A percentile compares a stretch with the other conserved stretches of the same genome.
phyloP scores from a whole-genome alignment of 2,329 filamentous ascomycete genomes.

The Pyrenophora seminiperda region DNA sequence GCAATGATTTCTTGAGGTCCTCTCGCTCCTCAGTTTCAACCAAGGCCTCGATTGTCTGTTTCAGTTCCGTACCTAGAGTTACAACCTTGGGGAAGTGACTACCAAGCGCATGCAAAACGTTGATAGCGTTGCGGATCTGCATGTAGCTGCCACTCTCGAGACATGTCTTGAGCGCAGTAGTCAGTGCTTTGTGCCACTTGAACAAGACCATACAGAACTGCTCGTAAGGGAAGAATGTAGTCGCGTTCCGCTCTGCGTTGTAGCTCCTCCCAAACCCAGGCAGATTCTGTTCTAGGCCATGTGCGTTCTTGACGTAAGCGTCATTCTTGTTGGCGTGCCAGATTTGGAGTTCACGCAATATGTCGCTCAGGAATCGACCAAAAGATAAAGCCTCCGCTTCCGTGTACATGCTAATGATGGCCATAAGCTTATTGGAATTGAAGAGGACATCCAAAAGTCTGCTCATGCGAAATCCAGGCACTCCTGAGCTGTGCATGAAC shows the following conservation, averaged over 20 bases:
- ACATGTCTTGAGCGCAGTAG: slow-evolving; percentile 78
- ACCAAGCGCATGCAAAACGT: slow-evolving; percentile 78
- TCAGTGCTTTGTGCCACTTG: slow-evolving; percentile 87
- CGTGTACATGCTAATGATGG: slow-evolving; percentile 86
- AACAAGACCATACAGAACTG: slow-evolving; percentile 84
- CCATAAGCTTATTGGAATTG: slow-evolving; percentile 76
- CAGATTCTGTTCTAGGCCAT: slow-evolving; percentile 67
- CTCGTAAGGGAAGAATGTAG: slow-evolving; percentile 77
- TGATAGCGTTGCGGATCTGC: slow-evolving; percentile 96
- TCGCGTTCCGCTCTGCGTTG: slow-evolving; percentile 71
- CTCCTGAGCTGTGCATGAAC: slow-evolving; percentile 81
- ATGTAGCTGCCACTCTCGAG: slow-evolving; percentile 88
- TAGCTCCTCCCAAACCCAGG: slow-evolving; percentile 80
- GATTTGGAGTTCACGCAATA: slow-evolving; percentile 75
- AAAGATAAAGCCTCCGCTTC: slow-evolving; percentile 90
- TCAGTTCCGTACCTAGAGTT: slow-evolving; percentile 76
- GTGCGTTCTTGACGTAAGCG: slow-evolving; percentile 80
- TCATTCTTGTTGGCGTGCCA: slow-evolving; percentile 81
- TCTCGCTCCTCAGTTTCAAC: slow-evolving; percentile 64
- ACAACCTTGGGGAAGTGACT: slow-evolving; percentile 87
- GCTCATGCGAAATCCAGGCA: slow-evolving; percentile 84
- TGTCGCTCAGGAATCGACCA: slow-evolving; percentile 85
- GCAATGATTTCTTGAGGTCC: slow-evolving; percentile 76
- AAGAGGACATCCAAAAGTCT: slow-evolving; percentile 85
- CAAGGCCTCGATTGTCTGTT: slow-evolving; percentile 68